Base-by-base conservation (phyloP, 306 rosid genomes). In the Rosa lucieae region DNA sequence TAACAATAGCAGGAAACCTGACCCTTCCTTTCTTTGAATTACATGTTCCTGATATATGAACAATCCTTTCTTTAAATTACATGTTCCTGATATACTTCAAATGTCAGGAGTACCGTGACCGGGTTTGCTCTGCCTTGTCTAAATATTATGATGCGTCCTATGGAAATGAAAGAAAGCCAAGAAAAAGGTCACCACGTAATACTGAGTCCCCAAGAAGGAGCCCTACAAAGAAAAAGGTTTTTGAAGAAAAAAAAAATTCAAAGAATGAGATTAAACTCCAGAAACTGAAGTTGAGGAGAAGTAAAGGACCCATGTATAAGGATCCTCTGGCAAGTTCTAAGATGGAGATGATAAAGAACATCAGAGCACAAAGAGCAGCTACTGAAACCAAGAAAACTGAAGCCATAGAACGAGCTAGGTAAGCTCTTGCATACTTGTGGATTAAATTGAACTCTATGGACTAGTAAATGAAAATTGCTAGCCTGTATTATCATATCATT, bases 381-480 rank as follows among this genome's bases (percentile, higher is more conserved):
- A 82, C 73, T 46, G 99, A 91, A 82, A 86, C 88, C 84, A 79
- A 78, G 86, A 92, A 87, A 73, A 83, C 56, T 53, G 93, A 88
- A 85, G 93, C 93, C 81, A 69, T 95, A 83, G 91, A 87, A 79
- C 92, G 88, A 87, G 99, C 97, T 55, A 88, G 93, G 99, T 95
- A 80, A 89, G 74, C 83, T 47, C 53, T 77, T 55, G 32, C 70
- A 40, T 55, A 6, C 63, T 49, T 70, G 17, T 79, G 49, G 56
- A 40, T 42, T 23, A 42, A 42, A 74, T 8, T 69, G 51, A 40
- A 58, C 53, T 74, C 40, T 21, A 42, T 4, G 68, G 8, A 8
- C 29, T 63, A 18, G 14, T 42, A 48, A 10, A 37, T n/a, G 35
- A 29, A 32, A 72, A 12, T 39, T 61, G 18, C 18, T 37, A 70